A percentile compares a stretch with the other conserved stretches of the same genome.
phyloP scores from a whole-genome alignment of 2,329 filamentous ascomycete genomes.

The Clonostachys rhizophaga region DNA sequence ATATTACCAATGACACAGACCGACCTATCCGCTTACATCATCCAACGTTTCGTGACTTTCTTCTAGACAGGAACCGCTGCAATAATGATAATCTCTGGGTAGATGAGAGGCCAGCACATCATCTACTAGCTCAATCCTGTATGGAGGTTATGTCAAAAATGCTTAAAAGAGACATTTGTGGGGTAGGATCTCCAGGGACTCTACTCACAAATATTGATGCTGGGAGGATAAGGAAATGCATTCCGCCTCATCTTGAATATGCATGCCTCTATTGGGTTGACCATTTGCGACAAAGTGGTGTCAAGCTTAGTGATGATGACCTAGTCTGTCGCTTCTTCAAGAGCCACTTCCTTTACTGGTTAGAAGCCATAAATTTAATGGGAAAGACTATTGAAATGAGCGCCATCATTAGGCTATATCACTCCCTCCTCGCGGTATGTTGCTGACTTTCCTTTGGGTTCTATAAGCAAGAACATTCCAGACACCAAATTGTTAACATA shows the following conservation, averaged over 20 bases:
- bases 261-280: background rate
- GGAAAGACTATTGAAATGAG: background rate
- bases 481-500: background rate
- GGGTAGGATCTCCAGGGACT: background rate
- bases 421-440: background rate
- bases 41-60: slow-evolving; percentile 28
- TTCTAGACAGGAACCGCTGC: slow-evolving; percentile 18
- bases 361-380: background rate
- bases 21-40: slow-evolving; percentile 6
- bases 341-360: background rate
- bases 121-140: slow-evolving; percentile 13
- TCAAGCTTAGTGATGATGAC: background rate
- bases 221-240: background rate
- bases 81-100: slow-evolving; percentile 23
- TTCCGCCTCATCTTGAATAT: background rate
- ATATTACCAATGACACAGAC: background rate
- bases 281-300: background rate
- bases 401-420: background rate
- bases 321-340: background rate
- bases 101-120: slow-evolving; percentile 23
- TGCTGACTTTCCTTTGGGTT: too few species aligned
- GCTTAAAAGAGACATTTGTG: background rate
- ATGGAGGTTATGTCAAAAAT: background rate
- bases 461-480: background rate
- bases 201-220: background rate